These are phyloP conservation scores for Chlorociboria aeruginascens DNA, from an alignment of 495 filamentous ascomycete genomes.

Conservation along the genomic window DNA sequence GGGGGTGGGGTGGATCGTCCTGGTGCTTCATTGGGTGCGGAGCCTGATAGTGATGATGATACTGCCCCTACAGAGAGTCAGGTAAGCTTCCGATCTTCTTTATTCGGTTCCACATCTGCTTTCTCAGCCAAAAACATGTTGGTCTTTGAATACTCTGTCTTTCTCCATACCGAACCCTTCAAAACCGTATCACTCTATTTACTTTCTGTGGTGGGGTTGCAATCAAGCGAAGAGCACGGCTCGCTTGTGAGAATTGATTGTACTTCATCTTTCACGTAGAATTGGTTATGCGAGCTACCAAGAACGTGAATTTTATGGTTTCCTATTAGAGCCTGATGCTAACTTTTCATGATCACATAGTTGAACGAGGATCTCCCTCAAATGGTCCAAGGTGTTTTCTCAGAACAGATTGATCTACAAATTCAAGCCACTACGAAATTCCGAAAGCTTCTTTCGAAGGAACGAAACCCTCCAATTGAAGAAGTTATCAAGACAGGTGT, in stretches of 20 bases:
- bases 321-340: conserved; percentile 2
- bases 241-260: conserved; percentile 13
- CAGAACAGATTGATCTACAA: conserved; percentile 93
- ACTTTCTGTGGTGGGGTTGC: conserved; percentile 18
- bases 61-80: conserved; percentile 86
- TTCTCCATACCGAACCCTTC: no score
- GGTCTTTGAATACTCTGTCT: no score
- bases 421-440: conserved; percentile 99
- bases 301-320: no score
- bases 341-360: conserved; percentile 32
- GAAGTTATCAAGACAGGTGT: conserved; percentile 98
- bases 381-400: conserved; percentile 98
- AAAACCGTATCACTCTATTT: conserved; percentile 7
- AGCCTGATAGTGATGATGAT: conserved; percentile 95
- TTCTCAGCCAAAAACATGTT: background rate
- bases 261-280: conserved; percentile 8
- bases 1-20: conserved; percentile 55
- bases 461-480: conserved; percentile 98
- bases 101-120: background rate
- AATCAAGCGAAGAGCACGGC: conserved; percentile 15
- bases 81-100: conserved; percentile 46
- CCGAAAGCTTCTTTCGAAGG: conserved; percentile 93
- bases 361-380: conserved; percentile 94
- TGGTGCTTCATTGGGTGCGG: conserved; percentile 74
- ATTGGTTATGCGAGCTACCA: conserved; percentile 64